Percentiles rank a stretch among this genome's conserved stretches.
These are phyloP conservation scores for Pisolithus orientalis DNA, from an alignment of 768 basidiomycete species.

Conservation along the genomic window DNA sequence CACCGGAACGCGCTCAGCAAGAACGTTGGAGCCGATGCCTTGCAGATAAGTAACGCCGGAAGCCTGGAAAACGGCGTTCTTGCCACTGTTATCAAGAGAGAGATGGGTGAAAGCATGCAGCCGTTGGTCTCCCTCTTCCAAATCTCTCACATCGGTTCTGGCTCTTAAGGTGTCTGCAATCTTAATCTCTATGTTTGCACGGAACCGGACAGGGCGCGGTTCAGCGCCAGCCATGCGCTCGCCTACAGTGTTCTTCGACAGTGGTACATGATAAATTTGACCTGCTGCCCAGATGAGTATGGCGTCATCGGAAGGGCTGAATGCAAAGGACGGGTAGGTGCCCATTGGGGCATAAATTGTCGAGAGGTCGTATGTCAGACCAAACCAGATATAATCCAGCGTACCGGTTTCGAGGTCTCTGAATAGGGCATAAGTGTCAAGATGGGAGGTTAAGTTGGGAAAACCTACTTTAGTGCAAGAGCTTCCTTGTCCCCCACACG, in stretches of 20 bases:
- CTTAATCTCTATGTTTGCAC: conserved; percentile 55
- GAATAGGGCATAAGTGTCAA: conserved; percentile 3
- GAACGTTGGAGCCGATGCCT: conserved; percentile 18
- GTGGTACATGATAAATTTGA: conserved; percentile 52
- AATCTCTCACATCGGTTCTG: conserved; percentile 42
- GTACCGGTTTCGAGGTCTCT: conserved; percentile 67
- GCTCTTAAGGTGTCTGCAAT: conserved; percentile 54
- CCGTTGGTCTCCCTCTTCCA: conserved; percentile 52
- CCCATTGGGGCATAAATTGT: conserved; percentile 69
- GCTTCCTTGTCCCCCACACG: conserved; percentile 69
- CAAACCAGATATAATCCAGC: conserved; percentile 59
- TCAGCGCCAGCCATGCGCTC: conserved; percentile 39
- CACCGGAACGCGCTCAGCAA: conserved; percentile 40
- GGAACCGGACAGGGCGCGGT: conserved; percentile 51
- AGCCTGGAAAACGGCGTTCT: conserved; percentile 57
- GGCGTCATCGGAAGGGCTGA: conserved; percentile 51
- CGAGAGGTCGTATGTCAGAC: conserved; percentile 62
- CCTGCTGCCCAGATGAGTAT: conserved; percentile 68
- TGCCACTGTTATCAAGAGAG: conserved; percentile 47
- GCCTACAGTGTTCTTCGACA: conserved; percentile 42
- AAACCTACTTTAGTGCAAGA: conserved; percentile 59
- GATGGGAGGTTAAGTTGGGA: not conserved
- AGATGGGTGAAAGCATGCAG: conserved; percentile 60
- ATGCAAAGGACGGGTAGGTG: conserved; percentile 72
- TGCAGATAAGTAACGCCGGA: conserved; percentile 39